These are phyloP conservation scores for Phlebiopsis flavidoalba DNA, from an alignment of 768 basidiomycete species.

Conservation along the genomic window DNA sequence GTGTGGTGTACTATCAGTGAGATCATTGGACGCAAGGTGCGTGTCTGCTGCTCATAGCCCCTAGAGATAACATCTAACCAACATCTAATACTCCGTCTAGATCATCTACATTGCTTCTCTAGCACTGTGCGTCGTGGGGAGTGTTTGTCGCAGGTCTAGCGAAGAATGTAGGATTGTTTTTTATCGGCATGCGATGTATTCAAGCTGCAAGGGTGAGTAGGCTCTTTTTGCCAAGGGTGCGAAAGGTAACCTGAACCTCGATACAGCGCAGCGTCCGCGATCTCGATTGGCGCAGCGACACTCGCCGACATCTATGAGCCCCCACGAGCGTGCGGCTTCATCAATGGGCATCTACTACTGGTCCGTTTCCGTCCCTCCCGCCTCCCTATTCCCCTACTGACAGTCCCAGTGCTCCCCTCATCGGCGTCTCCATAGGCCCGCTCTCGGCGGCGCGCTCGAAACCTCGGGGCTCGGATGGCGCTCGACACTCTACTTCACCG, in stretches of 20 bases:
- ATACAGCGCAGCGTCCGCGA: conserved; percentile 55
- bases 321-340: conserved; percentile 65
- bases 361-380: conserved; percentile 5
- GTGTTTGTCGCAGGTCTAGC: conserved; percentile 52
- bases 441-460: conserved; percentile 66
- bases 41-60: conserved; percentile 6
- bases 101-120: conserved; percentile 50
- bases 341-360: conserved; percentile 73
- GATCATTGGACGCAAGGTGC: conserved; percentile 68
- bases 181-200: conserved; percentile 66
- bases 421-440: conserved; percentile 69
- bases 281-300: conserved; percentile 70
- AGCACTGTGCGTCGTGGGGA: conserved; percentile 49
- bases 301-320: conserved; percentile 77
- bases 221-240: not conserved
- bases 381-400: not conserved
- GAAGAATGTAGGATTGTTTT: conserved; percentile 42
- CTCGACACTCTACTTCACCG: conserved; percentile 78
- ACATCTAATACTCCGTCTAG: conserved; percentile 22
- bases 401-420: conserved; percentile 53
- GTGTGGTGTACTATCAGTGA: conserved; percentile 70
- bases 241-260: not conserved
- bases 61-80: not conserved
- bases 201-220: conserved; percentile 58
- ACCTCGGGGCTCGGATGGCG: conserved; percentile 72